phyloP scores from a whole-genome alignment of 441 rosid genomes.

The Brassica balearica region DNA sequence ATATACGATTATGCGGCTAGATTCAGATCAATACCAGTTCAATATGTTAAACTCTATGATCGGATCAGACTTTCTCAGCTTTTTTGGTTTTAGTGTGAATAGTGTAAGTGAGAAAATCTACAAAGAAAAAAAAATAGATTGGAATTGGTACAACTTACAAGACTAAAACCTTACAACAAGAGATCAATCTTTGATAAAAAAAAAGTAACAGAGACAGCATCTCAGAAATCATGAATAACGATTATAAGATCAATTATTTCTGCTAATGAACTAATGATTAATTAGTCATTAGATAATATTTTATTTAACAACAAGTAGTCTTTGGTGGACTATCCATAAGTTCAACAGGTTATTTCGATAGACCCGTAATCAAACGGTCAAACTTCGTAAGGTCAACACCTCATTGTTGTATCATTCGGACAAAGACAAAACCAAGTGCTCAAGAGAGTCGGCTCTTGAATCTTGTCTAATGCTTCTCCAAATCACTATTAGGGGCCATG shows the following conservation, averaged over 20 bases:
- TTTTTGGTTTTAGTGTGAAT: background rate
- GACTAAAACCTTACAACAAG: background rate
- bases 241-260: background rate
- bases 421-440: constrained; percentile 33
- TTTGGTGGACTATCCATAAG: constrained; percentile 15
- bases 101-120: background rate
- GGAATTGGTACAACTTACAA: background rate
- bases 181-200: background rate
- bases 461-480: constrained; percentile 3
- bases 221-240: background rate
- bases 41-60: background rate
- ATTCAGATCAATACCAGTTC: background rate
- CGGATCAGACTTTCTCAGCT: background rate
- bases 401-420: background rate
- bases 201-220: background rate
- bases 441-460: constrained; percentile 23
- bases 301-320: background rate
- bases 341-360: constrained; percentile 24
- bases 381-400: background rate
- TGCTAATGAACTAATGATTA: background rate
- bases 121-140: background rate
- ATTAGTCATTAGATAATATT: background rate
- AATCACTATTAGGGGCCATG: constrained; percentile 7
- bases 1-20: background rate
- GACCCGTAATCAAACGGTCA: constrained; percentile 31